phyloP scores from a whole-genome alignment of 768 basidiomycete genomes.

The Tephrocybe rancida region DNA sequence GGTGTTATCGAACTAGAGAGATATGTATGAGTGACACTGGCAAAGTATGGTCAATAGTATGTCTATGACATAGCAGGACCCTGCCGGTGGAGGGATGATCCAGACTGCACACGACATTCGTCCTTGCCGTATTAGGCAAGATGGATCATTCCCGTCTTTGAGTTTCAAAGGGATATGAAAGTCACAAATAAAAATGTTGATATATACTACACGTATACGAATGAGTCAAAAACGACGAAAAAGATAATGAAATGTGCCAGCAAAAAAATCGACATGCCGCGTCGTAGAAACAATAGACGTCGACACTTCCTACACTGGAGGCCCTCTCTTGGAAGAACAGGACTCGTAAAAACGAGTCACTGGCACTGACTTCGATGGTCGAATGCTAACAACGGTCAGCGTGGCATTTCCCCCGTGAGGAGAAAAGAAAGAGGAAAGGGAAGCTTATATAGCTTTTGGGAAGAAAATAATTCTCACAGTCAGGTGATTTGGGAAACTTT shows the following conservation, averaged over 20 bases:
- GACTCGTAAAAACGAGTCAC: conserved; percentile 49
- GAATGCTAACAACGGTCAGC: conserved; percentile 57
- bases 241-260: conserved; percentile 46
- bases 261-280: conserved; percentile 63
- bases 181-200: too few relatives aligned
- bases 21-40: too few relatives aligned
- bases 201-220: too few relatives aligned
- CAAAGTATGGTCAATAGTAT: too few relatives aligned
- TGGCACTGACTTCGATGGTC: conserved; percentile 69
- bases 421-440: conserved; percentile 9
- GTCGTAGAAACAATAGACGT: conserved; percentile 42
- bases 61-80: too few relatives aligned
- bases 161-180: too few relatives aligned
- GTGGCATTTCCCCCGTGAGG: conserved; percentile 59
- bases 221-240: neutral
- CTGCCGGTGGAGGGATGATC: too few relatives aligned
- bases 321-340: conserved; percentile 55
- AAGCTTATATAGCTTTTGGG: conserved; percentile 23
- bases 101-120: too few relatives aligned
- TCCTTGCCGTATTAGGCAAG: too few relatives aligned
- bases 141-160: too few relatives aligned
- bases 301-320: conserved; percentile 70
- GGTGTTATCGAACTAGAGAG: too few relatives aligned
- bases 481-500: conserved; percentile 20
- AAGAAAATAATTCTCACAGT: conserved; percentile 42